A percentile compares a stretch with the other conserved stretches of the same genome.
Conservation (phyloP, 164 flowering plant genomes). For the Tetrastigma voinierianum region DNA sequence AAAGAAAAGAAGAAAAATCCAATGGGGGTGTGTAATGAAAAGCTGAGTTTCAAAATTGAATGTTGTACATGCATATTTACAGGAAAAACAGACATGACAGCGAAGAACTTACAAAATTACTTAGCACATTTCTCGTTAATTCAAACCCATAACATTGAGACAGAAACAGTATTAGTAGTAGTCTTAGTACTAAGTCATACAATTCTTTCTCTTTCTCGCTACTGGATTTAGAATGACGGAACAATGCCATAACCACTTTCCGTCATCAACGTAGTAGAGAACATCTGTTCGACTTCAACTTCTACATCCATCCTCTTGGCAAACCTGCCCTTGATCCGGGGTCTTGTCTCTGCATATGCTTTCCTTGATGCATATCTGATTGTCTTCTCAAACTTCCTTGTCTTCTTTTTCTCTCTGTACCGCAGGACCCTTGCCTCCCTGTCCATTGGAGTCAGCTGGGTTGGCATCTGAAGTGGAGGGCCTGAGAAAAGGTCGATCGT, state of each 20-base stretch:
- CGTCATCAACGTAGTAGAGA: conserved; percentile 45
- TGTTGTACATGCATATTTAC: background rate
- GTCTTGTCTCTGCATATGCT: conserved; percentile 91
- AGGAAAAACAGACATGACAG: background rate
- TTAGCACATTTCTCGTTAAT: background rate
- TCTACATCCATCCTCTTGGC: conserved; percentile 73
- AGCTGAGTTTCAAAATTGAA: no score
- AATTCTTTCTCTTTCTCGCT: conserved; percentile 2
- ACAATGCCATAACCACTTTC: conserved; percentile 66
- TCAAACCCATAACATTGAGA: background rate
- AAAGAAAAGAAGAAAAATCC: background rate
- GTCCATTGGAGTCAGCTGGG: conserved; percentile 61
- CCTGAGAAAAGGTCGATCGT: conserved; percentile 66
- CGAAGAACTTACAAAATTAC: background rate
- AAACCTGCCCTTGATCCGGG: conserved; percentile 88
- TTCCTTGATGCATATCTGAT: conserved; percentile 93
- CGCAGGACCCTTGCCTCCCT: conserved; percentile 84
- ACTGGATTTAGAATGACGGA: conserved; percentile 53
- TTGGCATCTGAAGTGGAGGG: conserved; percentile 43
- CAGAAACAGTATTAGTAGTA: background rate
- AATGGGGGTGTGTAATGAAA: background rate
- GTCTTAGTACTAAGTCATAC: conserved; percentile 2
- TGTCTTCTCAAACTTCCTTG: conserved; percentile 87
- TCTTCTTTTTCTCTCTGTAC: conserved; percentile 86
- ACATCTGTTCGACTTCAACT: conserved; percentile 66